phyloP scores from a whole-genome alignment of 495 filamentous ascomycete species.

The Beverwykella pulmonaria region DNA sequence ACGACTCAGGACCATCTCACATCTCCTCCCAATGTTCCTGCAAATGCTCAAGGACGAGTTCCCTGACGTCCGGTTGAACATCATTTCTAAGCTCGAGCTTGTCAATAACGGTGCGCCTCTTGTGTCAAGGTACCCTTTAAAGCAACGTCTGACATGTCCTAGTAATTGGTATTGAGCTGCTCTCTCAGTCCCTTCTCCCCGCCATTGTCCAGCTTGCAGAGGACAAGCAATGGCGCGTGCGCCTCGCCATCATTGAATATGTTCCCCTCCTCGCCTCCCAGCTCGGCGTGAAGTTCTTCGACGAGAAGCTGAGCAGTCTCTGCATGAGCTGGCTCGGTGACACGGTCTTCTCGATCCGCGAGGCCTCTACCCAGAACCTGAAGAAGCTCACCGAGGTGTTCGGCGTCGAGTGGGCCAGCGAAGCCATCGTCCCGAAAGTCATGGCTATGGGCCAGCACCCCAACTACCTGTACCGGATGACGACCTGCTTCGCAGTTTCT shows the following conservation, averaged over 20 bases:
- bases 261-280: conserved; percentile 95
- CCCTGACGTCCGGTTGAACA: conserved; percentile 94
- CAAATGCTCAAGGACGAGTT: conserved; percentile 99
- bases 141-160: conserved; percentile 1
- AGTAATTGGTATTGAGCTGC: conserved; percentile 97
- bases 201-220: conserved; percentile 98
- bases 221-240: conserved; percentile 99
- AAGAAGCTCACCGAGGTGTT: conserved; percentile 99
- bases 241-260: conserved; percentile 97
- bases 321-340: conserved; percentile 99
- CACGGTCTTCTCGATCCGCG: conserved; percentile 96
- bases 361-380: conserved; percentile 93
- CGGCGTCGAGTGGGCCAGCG: conserved; percentile 96
- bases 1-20: conserved; percentile 76
- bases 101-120: conserved; percentile 82
- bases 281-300: conserved; percentile 95
- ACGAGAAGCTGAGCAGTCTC: conserved; percentile 89
- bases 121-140: neutral
- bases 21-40: conserved; percentile 97
- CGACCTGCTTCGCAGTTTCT: conserved; percentile 95
- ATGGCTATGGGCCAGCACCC: conserved; percentile 97
- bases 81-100: conserved; percentile 96
- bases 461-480: conserved; percentile 99
- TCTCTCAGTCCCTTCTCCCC: conserved; percentile 93
- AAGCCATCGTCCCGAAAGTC: conserved; percentile 96